Evolutionary conservation across 768 basidiomycete species (phyloP).

Genomic region (Scleroderma citrinum): DNA sequence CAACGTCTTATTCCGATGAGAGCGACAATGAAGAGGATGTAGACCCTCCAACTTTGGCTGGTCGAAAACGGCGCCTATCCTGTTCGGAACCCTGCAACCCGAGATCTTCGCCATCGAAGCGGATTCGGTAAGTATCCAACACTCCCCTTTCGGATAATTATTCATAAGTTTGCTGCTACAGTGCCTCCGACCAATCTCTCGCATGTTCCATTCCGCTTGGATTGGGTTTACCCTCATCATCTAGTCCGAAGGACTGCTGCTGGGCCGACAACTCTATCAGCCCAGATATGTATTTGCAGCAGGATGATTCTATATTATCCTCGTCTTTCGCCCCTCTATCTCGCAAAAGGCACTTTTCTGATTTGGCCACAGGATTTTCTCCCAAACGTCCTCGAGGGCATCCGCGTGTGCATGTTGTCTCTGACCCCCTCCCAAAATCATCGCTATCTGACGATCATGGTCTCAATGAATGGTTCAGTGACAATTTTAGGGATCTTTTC

Average conservation of each 20-base stretch:
- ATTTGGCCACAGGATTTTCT: constrained; percentile 15
- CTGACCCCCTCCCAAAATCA: background rate
- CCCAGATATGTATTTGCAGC: too few relatives aligned
- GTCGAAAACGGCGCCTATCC: constrained; percentile 16
- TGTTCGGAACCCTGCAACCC: background rate
- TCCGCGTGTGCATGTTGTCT: constrained; percentile 6
- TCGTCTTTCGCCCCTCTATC: constrained; percentile 2
- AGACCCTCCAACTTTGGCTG: constrained; percentile 9
- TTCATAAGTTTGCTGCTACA: too few relatives aligned
- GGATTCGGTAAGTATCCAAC: too few relatives aligned
- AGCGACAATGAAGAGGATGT: constrained; percentile 13
- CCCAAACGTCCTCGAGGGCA: constrained; percentile 31
- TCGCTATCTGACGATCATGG: constrained; percentile 15
- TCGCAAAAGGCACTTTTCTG: constrained; percentile 35
- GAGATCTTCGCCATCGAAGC: too few relatives aligned
- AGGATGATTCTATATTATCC: too few relatives aligned
- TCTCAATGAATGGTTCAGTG: constrained; percentile 33
- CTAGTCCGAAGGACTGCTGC: too few relatives aligned
- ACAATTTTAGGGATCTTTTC: constrained; percentile 20
- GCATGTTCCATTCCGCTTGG: too few relatives aligned
- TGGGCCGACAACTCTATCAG: too few relatives aligned
- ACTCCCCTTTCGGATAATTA: too few relatives aligned
- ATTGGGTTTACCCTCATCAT: too few relatives aligned
- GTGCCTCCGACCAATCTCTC: too few relatives aligned
- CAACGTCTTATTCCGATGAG: constrained; percentile 4